These are phyloP conservation scores for Eucalyptus melliodora DNA, from an alignment of 345 rosid genomes.

Conservation along the genomic window DNA sequence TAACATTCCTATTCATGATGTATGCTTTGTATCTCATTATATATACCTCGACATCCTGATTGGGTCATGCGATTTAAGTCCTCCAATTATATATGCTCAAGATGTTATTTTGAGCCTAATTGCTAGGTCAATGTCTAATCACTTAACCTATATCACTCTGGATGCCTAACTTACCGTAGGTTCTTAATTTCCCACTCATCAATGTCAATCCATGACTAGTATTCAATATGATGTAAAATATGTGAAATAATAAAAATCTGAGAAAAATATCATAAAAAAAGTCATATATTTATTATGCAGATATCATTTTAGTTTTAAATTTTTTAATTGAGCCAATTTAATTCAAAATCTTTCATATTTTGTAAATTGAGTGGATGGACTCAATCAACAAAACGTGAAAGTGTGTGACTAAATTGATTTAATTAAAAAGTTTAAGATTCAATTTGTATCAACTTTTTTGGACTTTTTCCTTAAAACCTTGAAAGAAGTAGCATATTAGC, in stretches of 20 bases:
- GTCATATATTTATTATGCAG: neutral
- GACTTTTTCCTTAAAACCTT: no score
- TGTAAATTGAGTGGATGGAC: no score
- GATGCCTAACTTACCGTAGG: neutral
- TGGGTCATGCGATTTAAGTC: neutral
- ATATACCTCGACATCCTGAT: neutral
- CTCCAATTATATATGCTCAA: neutral
- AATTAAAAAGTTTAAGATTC: no score
- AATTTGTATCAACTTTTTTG: no score
- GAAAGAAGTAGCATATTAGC: no score
- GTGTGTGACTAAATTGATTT: rapidly evolving
- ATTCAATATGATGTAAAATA: neutral
- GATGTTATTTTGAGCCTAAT: neutral
- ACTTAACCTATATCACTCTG: neutral
- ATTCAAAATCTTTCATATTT: no score
- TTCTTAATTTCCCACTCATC: neutral
- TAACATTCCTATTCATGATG: neutral
- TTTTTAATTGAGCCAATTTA: no score
- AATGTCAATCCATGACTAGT: neutral
- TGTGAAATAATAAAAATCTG: neutral
- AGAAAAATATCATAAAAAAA: no score
- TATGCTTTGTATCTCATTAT: neutral
- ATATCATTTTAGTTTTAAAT: no score
- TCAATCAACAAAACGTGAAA: no score
- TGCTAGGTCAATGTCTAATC: neutral